Evolutionary conservation across 2,329 filamentous ascomycete species (phyloP), one percentile per base, ranked within the genome.

Genomic region (Anthostomella pinea): DNA sequence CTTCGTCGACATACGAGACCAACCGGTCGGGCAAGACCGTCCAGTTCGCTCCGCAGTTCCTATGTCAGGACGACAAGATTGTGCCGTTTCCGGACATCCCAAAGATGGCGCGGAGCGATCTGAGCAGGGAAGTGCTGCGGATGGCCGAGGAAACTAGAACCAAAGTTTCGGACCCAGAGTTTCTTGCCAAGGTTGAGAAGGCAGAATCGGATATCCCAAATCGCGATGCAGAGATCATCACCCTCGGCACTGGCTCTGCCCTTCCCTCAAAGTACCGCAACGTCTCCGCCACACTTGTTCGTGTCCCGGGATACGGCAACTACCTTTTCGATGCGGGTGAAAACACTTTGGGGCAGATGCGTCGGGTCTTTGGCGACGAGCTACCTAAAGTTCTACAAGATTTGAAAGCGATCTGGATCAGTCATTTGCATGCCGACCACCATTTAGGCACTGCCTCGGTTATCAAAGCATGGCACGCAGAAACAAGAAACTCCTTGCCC

Each of bases 401-500:
- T 45, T 70, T 98, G 27, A 83, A 82, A 35, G 78, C 81, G 49
- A 83, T 98, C 45, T 95, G 88, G 80, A 93, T 98, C 64, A 95
- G 87, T 61, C 93, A 98, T 65, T 70, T 95, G 45, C 93, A 98
- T 62, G 93, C 93, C 4, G 93, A 98, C 65, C 93, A 98, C 64
- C 93, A 97, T 57, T 75, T 98, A 14, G 93, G 93, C 18, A 86
- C 81, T 1, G 73, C 79, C n/a, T 77, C 81, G 5, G 69, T 97
- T n/a, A 79, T 97, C 54, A 82, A 78, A 53, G 86, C 85, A 5
- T 95, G 89, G 87, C 80, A 87, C 36, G 73, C 81, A 27, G 67
- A 65, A 45, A 74, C 66, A 25, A 66, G 54, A 5, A 60, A 53
- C 40, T 60, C 44, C 25, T 46, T 45, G 24, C 57, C 48, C 33